phyloP scores from a whole-genome alignment of 2,329 filamentous ascomycete genomes.

The Xylaria sp. region DNA sequence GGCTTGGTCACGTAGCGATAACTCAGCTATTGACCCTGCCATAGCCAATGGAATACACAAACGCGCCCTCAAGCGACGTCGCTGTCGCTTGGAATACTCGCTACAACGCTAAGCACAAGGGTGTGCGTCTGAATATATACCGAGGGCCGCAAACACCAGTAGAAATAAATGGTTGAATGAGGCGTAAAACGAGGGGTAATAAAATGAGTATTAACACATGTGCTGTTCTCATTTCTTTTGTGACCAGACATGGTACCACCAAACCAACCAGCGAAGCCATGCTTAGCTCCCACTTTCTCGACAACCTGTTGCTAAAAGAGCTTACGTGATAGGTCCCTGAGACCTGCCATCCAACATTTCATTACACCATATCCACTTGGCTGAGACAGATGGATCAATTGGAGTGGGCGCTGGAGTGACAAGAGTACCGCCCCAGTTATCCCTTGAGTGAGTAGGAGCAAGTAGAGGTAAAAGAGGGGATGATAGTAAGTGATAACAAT shows the following conservation, averaged over 20 bases:
- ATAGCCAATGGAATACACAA: neutral
- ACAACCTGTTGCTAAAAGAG: too few relatives aligned
- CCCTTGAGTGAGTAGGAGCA: too few relatives aligned
- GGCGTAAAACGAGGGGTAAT: neutral
- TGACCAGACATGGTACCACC: neutral
- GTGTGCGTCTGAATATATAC: neutral
- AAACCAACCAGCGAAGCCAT: too few relatives aligned
- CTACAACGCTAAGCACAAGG: neutral
- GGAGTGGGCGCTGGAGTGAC: too few relatives aligned
- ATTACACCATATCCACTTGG: neutral
- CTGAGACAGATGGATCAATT: neutral
- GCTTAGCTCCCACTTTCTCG: too few relatives aligned
- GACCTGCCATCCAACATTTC: too few relatives aligned
- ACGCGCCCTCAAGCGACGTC: neutral
- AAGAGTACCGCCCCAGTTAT: neutral
- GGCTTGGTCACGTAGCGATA: slow-evolving; percentile 8
- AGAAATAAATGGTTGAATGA: neutral
- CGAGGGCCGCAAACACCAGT: too few relatives aligned
- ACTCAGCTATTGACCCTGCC: slow-evolving; percentile 9
- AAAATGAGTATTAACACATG: neutral
- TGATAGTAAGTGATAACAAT: too few relatives aligned
- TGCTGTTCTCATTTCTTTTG: neutral
- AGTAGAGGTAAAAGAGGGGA: too few relatives aligned
- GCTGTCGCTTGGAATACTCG: neutral
- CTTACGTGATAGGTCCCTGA: too few relatives aligned